Evolutionary conservation across 1,284 basidiomycete genomes (phyloP).

Genomic region (Mycena citricolor): DNA sequence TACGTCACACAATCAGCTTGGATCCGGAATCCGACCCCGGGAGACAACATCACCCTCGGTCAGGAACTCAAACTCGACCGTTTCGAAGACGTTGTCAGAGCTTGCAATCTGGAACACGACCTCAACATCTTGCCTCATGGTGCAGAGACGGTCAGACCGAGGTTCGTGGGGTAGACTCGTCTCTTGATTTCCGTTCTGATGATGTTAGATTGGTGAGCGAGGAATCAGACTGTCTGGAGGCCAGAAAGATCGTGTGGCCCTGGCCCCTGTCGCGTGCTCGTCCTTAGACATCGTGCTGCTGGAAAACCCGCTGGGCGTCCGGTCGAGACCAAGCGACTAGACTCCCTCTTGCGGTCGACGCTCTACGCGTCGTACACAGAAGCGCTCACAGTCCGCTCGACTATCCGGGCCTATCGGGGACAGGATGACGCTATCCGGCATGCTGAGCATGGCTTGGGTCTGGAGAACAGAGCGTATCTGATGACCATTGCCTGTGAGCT

Average conservation of each 20-base stretch:
- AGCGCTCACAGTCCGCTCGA: conserved; percentile 26
- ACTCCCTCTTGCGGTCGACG: conserved; percentile 65
- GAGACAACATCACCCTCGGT: conserved; percentile 70
- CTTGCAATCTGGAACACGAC: conserved; percentile 67
- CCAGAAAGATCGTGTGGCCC: conserved; percentile 70
- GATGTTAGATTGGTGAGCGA: conserved; percentile 70
- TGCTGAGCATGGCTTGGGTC: conserved; percentile 63
- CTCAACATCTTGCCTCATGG: conserved; percentile 64
- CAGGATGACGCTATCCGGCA: conserved; percentile 45
- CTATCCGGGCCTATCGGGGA: conserved; percentile 26
- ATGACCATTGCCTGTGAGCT: conserved; percentile 58
- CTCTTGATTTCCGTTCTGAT: no score
- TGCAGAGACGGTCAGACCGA: conserved; percentile 74
- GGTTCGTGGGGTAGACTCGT: conserved; percentile 37
- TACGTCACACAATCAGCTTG: conserved; percentile 80
- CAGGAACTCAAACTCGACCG: conserved; percentile 33
- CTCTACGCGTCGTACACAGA: conserved; percentile 56
- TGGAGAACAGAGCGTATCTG: conserved; percentile 78
- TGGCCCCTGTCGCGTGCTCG: conserved; percentile 81
- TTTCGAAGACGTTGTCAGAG: conserved; percentile 53
- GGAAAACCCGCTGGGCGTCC: conserved; percentile 70
- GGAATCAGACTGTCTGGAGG: conserved; percentile 67
- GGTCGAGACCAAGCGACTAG: conserved; percentile 68
- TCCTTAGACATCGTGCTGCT: conserved; percentile 71
- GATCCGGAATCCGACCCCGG: conserved; percentile 75